Evolutionary conservation across 2,329 filamentous ascomycete genomes (phyloP), one percentile per base, ranked within the genome.

Genomic region (Aureobasidium sp.): DNA sequence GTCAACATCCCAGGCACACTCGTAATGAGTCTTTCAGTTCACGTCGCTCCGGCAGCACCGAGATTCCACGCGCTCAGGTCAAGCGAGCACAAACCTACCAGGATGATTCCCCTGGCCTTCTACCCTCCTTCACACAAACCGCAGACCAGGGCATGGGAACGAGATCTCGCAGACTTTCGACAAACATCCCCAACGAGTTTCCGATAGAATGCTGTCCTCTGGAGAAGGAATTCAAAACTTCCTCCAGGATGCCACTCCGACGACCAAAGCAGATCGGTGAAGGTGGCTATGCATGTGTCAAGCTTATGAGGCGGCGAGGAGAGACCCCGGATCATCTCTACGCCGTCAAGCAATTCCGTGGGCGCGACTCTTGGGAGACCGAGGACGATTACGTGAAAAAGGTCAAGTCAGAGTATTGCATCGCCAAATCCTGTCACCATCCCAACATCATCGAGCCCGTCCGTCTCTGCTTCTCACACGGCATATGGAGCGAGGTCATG

Each of bases 401-500:
- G 78, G 89, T 95, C 77, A 95, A 93, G 73, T 92, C 89, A 1
- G 91, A 96, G 71, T 96, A 85, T 75, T 90, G 86, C 72, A 91
- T 95, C 65, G 89, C 89, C 62, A 92, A 92, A 77, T 90, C 88
- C 65, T 75, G 92, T 63, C 84, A 90, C 67, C 90, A 95, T 70
- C 89, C 90, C 54, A 95, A 95, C 71, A 89, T 95, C 67, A 88
- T 95, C 64, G 83, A 90, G 72, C 92, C 89, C 0, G 76, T 91
- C 60, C 84, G 86, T 31, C 79, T 95, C 6, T 94, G 90, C 75
- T 84, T 49, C 31, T 81, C 91, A 66, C 82, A 85, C 66, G 84
- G 83, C 33, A 84, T 87, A 40, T 95, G 89, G 88, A 92, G 90
- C 71, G 89, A 95, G 71, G 89, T 95, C 60, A 96, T 96, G 91